Percentiles rank a stretch among this genome's conserved stretches.
Conservation (phyloP, 768 basidiomycete genomes). For the Stropharia rugosoannulata region DNA sequence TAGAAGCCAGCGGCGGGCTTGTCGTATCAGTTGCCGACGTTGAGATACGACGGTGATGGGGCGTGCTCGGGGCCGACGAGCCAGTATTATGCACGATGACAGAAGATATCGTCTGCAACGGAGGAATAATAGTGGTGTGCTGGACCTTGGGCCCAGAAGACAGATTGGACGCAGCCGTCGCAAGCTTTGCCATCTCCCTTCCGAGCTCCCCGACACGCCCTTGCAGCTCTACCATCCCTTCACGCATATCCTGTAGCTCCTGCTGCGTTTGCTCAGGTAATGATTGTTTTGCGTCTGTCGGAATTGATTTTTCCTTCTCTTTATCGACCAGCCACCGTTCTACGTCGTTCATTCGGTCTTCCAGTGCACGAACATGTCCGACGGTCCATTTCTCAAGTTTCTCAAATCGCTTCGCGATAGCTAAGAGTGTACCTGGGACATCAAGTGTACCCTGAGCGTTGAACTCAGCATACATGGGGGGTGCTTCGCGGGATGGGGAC, state of each 20-base stretch:
- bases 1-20: slow-evolving; percentile 59
- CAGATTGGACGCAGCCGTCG: slow-evolving; percentile 48
- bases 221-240: slow-evolving; percentile 72
- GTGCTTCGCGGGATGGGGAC: slow-evolving; percentile 56
- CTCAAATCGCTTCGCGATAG: slow-evolving; percentile 79
- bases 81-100: slow-evolving; percentile 32
- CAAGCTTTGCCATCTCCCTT: slow-evolving; percentile 76
- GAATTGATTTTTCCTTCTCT: slow-evolving; percentile 61
- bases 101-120: slow-evolving; percentile 48
- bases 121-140: slow-evolving; percentile 42
- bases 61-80: slow-evolving; percentile 32
- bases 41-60: slow-evolving; percentile 36
- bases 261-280: slow-evolving; percentile 13
- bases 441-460: slow-evolving; percentile 70
- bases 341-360: slow-evolving; percentile 91
- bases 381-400: slow-evolving; percentile 91
- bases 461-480: slow-evolving; percentile 79
- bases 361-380: slow-evolving; percentile 84
- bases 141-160: slow-evolving; percentile 51
- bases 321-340: slow-evolving; percentile 87
- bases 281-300: slow-evolving; percentile 14
- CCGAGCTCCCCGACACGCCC: slow-evolving; percentile 75
- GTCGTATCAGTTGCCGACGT: slow-evolving; percentile 60
- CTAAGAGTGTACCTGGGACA: slow-evolving; percentile 69
- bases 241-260: slow-evolving; percentile 55